Percentiles rank a stretch among this genome's conserved stretches.
Evolutionary conservation across 768 basidiomycete species (phyloP).

Genomic region (Lactarius pseudohatsudake): DNA sequence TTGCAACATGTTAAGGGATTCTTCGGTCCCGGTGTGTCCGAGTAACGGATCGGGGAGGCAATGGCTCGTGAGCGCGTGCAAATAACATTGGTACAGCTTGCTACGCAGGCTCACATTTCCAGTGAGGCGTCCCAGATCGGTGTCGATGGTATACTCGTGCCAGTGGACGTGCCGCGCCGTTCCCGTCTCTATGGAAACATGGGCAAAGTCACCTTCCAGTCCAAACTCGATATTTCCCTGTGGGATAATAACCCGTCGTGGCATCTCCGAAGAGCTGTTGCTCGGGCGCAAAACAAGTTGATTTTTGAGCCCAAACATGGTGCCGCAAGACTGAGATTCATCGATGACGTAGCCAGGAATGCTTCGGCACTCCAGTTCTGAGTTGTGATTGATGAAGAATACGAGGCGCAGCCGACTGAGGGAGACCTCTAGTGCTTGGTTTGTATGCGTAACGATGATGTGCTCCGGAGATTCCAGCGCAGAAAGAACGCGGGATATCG

Average conservation of each 20-base stretch:
- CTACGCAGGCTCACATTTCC: constrained; percentile 34
- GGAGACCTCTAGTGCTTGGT: constrained; percentile 4
- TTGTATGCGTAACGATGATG: neutral
- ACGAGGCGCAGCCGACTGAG: constrained; percentile 44
- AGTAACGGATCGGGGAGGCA: constrained; percentile 46
- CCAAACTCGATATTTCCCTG: constrained; percentile 5
- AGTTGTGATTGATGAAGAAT: constrained; percentile 38
- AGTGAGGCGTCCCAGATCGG: constrained; percentile 35
- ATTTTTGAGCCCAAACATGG: constrained; percentile 45
- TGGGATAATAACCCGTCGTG: constrained; percentile 16
- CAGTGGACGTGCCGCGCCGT: constrained; percentile 21
- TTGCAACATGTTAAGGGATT: constrained; percentile 43
- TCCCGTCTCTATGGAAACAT: neutral
- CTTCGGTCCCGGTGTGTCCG: constrained; percentile 43
- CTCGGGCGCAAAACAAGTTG: constrained; percentile 30
- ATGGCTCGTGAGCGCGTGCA: constrained; percentile 49
- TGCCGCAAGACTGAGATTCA: constrained; percentile 41
- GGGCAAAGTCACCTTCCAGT: constrained; percentile 2
- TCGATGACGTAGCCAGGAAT: constrained; percentile 45
- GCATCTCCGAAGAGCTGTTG: neutral
- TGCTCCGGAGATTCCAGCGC: constrained; percentile 1
- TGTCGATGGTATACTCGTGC: constrained; percentile 36
- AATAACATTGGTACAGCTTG: constrained; percentile 41
- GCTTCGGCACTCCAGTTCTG: constrained; percentile 41
- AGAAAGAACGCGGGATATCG: neutral